These are phyloP conservation scores for Dryadomyces sulphureus DNA, from an alignment of 2,329 filamentous ascomycete genomes.

Conservation along the genomic window DNA sequence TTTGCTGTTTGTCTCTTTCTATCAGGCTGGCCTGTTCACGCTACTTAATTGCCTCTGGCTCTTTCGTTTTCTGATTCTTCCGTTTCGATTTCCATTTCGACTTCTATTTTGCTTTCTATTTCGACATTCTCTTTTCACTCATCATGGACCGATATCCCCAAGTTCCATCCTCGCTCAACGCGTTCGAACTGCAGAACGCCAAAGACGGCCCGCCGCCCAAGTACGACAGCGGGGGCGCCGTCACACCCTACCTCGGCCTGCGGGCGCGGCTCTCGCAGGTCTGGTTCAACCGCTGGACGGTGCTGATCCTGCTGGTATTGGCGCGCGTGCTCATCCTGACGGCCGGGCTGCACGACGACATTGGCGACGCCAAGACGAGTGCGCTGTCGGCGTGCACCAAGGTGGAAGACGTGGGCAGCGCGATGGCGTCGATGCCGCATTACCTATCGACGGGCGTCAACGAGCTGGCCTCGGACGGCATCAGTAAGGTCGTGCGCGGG, in stretches of 20 bases:
- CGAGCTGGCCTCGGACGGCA: constrained; percentile 61
- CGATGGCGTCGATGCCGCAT: constrained; percentile 96
- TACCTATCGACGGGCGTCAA: constrained; percentile 87
- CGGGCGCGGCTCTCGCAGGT: constrained; percentile 82
- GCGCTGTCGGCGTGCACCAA: constrained; percentile 80
- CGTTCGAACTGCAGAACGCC: constrained; percentile 20
- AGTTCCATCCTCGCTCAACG: constrained; percentile 17
- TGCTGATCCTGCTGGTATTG: constrained; percentile 75
- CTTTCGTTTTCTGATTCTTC: constrained; percentile 1
- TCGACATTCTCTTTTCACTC: not conserved
- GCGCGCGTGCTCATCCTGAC: constrained; percentile 67
- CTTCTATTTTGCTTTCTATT: constrained; percentile 6
- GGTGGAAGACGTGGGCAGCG: constrained; percentile 83
- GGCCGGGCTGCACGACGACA: constrained; percentile 54
- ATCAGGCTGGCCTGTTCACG: too few relatives aligned
- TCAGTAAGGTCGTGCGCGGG: constrained; percentile 67
- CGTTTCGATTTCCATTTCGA: not conserved
- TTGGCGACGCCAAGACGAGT: constrained; percentile 62
- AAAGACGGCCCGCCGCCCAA: constrained; percentile 20
- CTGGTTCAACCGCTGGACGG: constrained; percentile 96
- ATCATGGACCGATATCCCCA: constrained; percentile 13
- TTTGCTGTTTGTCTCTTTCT: constrained; percentile 2
- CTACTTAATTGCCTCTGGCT: too few relatives aligned
- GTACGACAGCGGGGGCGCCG: constrained; percentile 46
- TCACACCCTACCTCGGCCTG: constrained; percentile 86